Base-by-base conservation (phyloP, 805 yeast species). In the Myxozyma monticola region DNA sequence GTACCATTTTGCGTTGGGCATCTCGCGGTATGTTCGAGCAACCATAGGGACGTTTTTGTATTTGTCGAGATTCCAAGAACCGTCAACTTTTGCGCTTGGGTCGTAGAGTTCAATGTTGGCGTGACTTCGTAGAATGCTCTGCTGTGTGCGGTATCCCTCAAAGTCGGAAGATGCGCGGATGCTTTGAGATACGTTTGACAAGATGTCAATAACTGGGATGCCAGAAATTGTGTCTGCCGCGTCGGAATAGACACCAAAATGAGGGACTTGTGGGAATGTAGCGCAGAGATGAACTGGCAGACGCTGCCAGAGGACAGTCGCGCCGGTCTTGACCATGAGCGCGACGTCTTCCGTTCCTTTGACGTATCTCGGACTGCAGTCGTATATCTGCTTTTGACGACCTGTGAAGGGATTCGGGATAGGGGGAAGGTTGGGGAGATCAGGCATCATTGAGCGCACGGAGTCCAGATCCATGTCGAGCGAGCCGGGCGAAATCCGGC, bases 1-100 rank as follows among this genome's bases (percentile, higher is more conserved):
- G 44, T 57, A 68, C 74, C 74, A 71, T 36, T 68, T 36, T 8
- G 49, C 49, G n/a, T 49, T 36, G 14, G 68, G 66, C 6, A 59
- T 43, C 12, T 44, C 45, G 4, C 37, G 22, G 57, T 62, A 70
- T 12, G 70, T 72, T 37, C 68, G 68, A 9, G 59, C 57, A 24
- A 65, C 62, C 64, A 65, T 64, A n/a, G 72, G 72, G 17, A 70
- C 22, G 49, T 67, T 69, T 59, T 70, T 70, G 61, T 58, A 70
- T 49, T 61, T 60, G 53, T 70, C 73, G n/a, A 66, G 53, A 12
- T 52, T 57, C 71, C 72, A 68, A 37, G 69, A 70, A 24, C 47
- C 49, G 4, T 51, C 59, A 6, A 52, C 56, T 17, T 42, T 24
- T 8, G 39, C 41, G 14, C 12, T 30, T 12, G 39, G 10, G 10